phyloP scores from a whole-genome alignment of 805 yeast genomes.

The Spathaspora passalidarum region DNA sequence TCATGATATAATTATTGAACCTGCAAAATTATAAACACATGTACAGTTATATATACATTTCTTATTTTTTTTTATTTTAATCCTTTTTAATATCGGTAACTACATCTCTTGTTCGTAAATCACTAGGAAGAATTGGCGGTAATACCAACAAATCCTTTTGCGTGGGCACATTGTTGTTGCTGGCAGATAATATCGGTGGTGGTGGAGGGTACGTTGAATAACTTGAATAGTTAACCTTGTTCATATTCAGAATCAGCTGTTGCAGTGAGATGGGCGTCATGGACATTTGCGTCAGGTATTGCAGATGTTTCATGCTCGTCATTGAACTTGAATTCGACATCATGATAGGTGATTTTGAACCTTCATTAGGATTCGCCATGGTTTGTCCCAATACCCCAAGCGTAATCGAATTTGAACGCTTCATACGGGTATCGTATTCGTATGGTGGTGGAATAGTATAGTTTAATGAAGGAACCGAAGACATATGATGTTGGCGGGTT shows the following conservation, averaged over 20 bases:
- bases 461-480: not conserved
- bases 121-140: slow-evolving; percentile 13
- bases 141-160: slow-evolving; percentile 9
- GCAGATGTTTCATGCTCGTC: not conserved
- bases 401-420: slow-evolving; percentile 20
- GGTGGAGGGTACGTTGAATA: slow-evolving; percentile 13
- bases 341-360: not conserved
- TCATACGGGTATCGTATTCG: slow-evolving; percentile 3
- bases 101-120: not conserved
- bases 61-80: not conserved
- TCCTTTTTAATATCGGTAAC: slow-evolving; percentile 1
- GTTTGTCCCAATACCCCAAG: slow-evolving; percentile 15
- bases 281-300: not conserved
- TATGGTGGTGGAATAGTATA: not conserved
- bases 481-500: not conserved
- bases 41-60: not conserved
- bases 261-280: not conserved
- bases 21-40: slow-evolving; percentile 16
- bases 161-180: not conserved
- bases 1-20: slow-evolving; percentile 17
- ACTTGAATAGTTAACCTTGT: slow-evolving; percentile 3
- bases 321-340: slow-evolving; percentile 4
- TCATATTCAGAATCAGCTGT: not conserved
- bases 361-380: not conserved
- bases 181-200: slow-evolving; percentile 9